Evolutionary conservation across 2,329 filamentous ascomycete species (phyloP).

Genomic region (Tolypocladium paradoxum): DNA sequence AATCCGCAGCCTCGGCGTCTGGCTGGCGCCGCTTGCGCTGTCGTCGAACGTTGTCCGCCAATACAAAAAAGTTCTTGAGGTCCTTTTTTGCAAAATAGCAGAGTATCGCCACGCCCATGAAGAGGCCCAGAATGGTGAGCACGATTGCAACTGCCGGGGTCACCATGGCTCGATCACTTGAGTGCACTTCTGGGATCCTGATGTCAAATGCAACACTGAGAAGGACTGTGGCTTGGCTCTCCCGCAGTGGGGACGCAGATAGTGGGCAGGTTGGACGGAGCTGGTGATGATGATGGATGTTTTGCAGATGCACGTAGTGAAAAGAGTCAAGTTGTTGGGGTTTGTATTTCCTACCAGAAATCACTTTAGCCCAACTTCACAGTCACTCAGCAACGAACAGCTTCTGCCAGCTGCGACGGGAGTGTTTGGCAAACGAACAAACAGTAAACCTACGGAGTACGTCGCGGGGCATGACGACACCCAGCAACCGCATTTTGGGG

Average conservation of each 20-base stretch:
- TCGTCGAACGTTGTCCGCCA: slow-evolving; percentile 5
- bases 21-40: not conserved
- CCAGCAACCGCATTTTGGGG: not conserved
- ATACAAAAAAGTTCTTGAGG: slow-evolving; percentile 19
- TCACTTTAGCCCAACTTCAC: not conserved
- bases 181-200: not conserved
- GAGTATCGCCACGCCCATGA: slow-evolving; percentile 16
- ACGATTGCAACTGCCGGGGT: slow-evolving; percentile 14
- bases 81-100: slow-evolving; percentile 17
- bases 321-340: not conserved
- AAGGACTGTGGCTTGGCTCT: not conserved
- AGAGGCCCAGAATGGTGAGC: slow-evolving; percentile 19
- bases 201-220: not conserved
- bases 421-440: not conserved
- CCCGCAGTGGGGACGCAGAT: not conserved
- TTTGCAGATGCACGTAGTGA: not conserved
- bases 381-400: not conserved
- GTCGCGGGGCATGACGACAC: not conserved
- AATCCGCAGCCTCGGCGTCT: not conserved
- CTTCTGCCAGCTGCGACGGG: not conserved
- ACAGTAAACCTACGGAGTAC: not conserved
- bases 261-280: not conserved
- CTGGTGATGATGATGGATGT: not conserved
- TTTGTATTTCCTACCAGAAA: not conserved
- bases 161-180: slow-evolving; percentile 2